These are phyloP conservation scores for Caloboletus firmus DNA, from an alignment of 1,284 basidiomycete species.

Conservation along the genomic window DNA sequence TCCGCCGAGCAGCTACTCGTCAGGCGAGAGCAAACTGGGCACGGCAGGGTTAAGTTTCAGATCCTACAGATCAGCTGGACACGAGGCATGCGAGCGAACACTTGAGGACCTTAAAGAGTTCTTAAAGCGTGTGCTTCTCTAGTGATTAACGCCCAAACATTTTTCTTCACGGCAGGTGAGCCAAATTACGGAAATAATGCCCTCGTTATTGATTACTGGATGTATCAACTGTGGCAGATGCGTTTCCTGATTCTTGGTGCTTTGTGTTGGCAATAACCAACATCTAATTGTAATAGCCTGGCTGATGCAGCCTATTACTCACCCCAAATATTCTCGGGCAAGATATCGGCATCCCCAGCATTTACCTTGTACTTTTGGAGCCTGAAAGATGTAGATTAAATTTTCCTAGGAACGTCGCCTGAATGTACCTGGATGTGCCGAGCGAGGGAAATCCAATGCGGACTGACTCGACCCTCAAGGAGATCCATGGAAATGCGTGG, in stretches of 20 bases:
- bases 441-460: background rate
- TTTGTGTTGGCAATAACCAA: background rate
- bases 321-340: background rate
- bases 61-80: constrained; percentile 59
- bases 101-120: constrained; percentile 56
- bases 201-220: background rate
- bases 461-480: background rate
- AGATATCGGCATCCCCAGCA: background rate
- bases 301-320: background rate
- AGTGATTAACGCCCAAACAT: constrained; percentile 3
- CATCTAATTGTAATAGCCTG: background rate
- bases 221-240: background rate
- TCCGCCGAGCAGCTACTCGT: constrained; percentile 25
- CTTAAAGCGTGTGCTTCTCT: constrained; percentile 54
- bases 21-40: constrained; percentile 26
- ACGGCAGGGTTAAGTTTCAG: constrained; percentile 58
- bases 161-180: background rate
- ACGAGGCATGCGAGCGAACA: constrained; percentile 66
- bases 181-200: background rate
- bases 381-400: background rate
- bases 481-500: background rate
- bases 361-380: constrained; percentile 1
- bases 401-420: background rate
- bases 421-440: background rate
- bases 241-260: background rate